Conservation (phyloP, 2,329 filamentous ascomycete genomes). For the Phialemoniopsis sp. region DNA sequence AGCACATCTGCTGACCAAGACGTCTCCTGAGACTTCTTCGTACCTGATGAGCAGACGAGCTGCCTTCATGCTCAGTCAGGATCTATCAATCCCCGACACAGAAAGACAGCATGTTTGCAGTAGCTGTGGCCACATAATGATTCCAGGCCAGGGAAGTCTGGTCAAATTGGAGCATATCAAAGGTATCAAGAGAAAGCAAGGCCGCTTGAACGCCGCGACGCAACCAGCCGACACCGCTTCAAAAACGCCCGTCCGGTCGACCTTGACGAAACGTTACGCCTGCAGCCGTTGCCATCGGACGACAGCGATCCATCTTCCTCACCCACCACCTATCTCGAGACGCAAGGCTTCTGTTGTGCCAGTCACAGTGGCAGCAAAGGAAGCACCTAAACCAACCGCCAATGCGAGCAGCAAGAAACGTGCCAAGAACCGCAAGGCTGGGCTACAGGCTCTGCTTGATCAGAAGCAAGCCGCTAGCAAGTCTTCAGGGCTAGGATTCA, state of each 20-base stretch:
- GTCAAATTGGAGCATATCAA: slow-evolving; percentile 41
- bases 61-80: slow-evolving; percentile 42
- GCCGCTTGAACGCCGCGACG: not conserved
- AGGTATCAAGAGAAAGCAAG: slow-evolving; percentile 25
- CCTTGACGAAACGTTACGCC: slow-evolving; percentile 32
- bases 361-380: slow-evolving; percentile 4
- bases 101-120: slow-evolving; percentile 52
- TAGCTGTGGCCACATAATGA: slow-evolving; percentile 57
- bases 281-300: slow-evolving; percentile 41
- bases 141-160: slow-evolving; percentile 41
- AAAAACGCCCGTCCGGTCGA: no score
- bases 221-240: slow-evolving; percentile 1
- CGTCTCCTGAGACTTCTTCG: slow-evolving; percentile 53
- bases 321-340: slow-evolving; percentile 24
- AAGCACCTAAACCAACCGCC: slow-evolving; percentile 29
- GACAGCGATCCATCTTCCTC: slow-evolving; percentile 34
- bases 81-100: slow-evolving; percentile 36
- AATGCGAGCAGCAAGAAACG: slow-evolving; percentile 62
- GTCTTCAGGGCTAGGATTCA: slow-evolving; percentile 34
- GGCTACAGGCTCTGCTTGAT: slow-evolving; percentile 61
- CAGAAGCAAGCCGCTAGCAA: slow-evolving; percentile 37
- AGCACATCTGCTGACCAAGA: slow-evolving; percentile 48
- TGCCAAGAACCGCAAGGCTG: slow-evolving; percentile 60
- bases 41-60: slow-evolving; percentile 53
- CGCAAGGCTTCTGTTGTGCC: slow-evolving; percentile 18